Evolutionary conservation across 176 grass and related monocot species (phyloP).

Genomic region (Miscanthus lutarioriparius): DNA sequence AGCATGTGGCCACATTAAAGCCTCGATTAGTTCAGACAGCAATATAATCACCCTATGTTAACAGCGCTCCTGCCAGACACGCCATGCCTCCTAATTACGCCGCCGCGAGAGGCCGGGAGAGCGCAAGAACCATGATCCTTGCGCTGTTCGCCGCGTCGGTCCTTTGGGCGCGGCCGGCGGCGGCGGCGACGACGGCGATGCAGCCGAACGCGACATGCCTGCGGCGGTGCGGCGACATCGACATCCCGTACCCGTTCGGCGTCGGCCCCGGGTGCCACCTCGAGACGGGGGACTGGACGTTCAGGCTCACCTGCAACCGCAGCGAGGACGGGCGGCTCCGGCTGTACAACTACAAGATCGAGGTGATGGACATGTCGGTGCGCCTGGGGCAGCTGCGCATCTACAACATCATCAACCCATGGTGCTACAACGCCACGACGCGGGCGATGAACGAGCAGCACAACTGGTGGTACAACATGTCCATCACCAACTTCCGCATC

Average conservation of each 20-base stretch:
- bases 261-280: conserved; percentile 56
- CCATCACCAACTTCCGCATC: conserved; percentile 56
- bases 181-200: conserved; percentile 15
- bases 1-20: background rate
- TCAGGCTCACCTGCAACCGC: conserved; percentile 48
- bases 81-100: background rate
- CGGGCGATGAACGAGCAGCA: background rate
- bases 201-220: conserved; percentile 38
- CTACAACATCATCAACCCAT: conserved; percentile 43
- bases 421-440: conserved; percentile 52
- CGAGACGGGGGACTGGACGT: conserved; percentile 58
- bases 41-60: background rate
- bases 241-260: conserved; percentile 83
- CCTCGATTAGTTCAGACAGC: background rate
- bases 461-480: conserved; percentile 50
- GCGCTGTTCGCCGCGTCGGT: background rate
- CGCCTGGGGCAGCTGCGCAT: conserved; percentile 41
- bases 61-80: background rate
- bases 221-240: conserved; percentile 49
- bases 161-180: background rate
- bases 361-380: conserved; percentile 50
- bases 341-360: conserved; percentile 52
- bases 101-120: background rate
- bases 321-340: background rate
- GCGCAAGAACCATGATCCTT: background rate